Conservation (phyloP, 2,329 filamentous ascomycete genomes). For the Aspergillus amoenus region DNA sequence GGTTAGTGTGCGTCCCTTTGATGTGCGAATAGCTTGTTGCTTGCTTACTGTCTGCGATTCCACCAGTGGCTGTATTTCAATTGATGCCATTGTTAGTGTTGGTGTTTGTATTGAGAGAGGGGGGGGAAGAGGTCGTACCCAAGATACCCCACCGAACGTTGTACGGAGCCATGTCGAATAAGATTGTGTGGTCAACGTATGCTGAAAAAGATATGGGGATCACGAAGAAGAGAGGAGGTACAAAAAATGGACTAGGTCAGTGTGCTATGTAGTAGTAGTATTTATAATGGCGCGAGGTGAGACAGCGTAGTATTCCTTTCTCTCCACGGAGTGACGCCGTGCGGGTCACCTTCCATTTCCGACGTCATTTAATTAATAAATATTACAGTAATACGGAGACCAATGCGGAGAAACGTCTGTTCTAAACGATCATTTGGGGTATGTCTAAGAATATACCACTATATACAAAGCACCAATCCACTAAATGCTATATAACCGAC, state of each 20-base stretch:
- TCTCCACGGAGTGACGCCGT: conserved; percentile 19
- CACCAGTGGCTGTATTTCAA: conserved; percentile 40
- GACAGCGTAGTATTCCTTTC: conserved; percentile 3
- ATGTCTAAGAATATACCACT: background rate
- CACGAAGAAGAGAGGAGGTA: background rate
- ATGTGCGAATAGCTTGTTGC: background rate
- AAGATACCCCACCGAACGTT: conserved; percentile 46
- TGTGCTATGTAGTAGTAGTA: conserved; percentile 1
- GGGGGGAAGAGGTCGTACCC: conserved; percentile 29
- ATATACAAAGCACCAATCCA: conserved; percentile 7
- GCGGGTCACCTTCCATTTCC: conserved; percentile 22
- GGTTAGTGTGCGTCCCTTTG: background rate
- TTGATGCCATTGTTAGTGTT: conserved; percentile 16
- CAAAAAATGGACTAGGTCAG: background rate
- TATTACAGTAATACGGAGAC: background rate
- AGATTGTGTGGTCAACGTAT: conserved; percentile 1
- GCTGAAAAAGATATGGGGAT: background rate
- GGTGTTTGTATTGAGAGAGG: background rate
- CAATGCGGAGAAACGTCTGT: background rate
- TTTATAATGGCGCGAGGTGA: background rate
- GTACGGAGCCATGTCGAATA: conserved; percentile 29
- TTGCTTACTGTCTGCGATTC: conserved; percentile 41
- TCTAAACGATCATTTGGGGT: background rate
- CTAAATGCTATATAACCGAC: background rate
- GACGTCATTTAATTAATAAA: conserved; percentile 6